Evolutionary conservation across 257 asterid species (phyloP), one percentile per base, ranked within the genome.

Genomic region (Fraxinus cuspidata): DNA sequence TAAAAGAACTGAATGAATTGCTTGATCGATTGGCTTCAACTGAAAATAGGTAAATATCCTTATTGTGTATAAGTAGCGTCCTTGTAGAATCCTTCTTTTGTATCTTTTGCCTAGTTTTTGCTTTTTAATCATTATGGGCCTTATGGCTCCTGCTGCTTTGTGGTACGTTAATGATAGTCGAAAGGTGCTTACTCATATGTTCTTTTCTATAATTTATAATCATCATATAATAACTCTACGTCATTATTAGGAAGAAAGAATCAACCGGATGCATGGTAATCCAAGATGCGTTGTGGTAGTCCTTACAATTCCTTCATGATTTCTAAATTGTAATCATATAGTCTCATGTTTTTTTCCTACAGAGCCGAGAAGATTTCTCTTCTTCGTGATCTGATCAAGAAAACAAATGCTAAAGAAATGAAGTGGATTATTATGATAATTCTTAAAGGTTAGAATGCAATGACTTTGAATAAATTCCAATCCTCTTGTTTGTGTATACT

Each of bases 361-460:
- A 95, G 98, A 85, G 75, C 86, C 63, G 97, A 91, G 82, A 95
- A 90, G 87, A 86, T 90, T 71, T 77, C 90, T 35, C 71, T 88
- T 85, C 96, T 91, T 84, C 92, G 93, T 63, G 94, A 88, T 38
- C 78, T 95, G 86, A 93, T 93, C 71, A 89, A 89, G 88, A 90
- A 89, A 81, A 95, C 99, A 75, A 95, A 95, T 84, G 94, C 93
- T 44, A 90, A 93, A 81, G 98, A 95, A 89, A 95, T 95, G 99
- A 95, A 93, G 90, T 95, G 99, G 98, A 95, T 95, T 71, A 80
- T 93, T 77, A 93, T 95, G 99, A 93, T 95, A 83, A 93, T 95
- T 82, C 97, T 93, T 72, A 95, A 95, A 93, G 99, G 98, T 93
- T 42, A 77, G 82, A 27, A 27, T 49, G 72, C 37, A 72, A 21